Evolutionary conservation across 768 basidiomycete genomes (phyloP).

Genomic region (Boletus coccyginus): DNA sequence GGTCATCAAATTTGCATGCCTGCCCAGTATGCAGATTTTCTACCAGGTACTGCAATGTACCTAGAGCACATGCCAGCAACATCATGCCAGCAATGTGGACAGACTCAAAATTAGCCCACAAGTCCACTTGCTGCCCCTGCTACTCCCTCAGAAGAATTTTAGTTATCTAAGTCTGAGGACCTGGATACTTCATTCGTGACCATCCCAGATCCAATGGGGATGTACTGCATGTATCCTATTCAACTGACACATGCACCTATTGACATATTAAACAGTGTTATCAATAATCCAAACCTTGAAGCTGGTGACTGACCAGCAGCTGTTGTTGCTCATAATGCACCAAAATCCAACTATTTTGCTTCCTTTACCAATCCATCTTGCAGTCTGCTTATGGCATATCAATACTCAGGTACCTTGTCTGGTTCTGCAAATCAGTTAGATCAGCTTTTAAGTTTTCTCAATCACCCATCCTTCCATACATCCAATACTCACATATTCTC

Average conservation of each 20-base stretch:
- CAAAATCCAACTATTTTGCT: neutral
- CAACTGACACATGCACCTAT: neutral
- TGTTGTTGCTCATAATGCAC: neutral
- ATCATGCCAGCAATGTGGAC: neutral
- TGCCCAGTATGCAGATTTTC: neutral
- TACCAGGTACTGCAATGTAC: neutral
- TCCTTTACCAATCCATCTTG: neutral
- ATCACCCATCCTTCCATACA: conserved; percentile 16
- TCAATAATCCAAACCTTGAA: neutral
- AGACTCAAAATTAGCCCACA: neutral
- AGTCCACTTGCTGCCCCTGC: neutral
- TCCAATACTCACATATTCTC: neutral
- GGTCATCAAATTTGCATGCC: neutral
- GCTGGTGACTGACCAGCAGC: no score
- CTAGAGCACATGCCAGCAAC: neutral
- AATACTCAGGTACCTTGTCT: conserved; percentile 20
- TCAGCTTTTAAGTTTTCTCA: conserved; percentile 24
- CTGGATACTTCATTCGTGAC: neutral
- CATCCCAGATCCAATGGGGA: neutral
- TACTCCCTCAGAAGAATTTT: neutral
- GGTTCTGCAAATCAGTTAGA: conserved; percentile 8
- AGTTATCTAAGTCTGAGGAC: neutral
- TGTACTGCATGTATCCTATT: neutral
- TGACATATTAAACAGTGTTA: neutral
- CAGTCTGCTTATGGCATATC: conserved; percentile 31